Base-by-base conservation (phyloP, 192 early-diverging fungal genomes). In the Allomyces macrogynus region DNA sequence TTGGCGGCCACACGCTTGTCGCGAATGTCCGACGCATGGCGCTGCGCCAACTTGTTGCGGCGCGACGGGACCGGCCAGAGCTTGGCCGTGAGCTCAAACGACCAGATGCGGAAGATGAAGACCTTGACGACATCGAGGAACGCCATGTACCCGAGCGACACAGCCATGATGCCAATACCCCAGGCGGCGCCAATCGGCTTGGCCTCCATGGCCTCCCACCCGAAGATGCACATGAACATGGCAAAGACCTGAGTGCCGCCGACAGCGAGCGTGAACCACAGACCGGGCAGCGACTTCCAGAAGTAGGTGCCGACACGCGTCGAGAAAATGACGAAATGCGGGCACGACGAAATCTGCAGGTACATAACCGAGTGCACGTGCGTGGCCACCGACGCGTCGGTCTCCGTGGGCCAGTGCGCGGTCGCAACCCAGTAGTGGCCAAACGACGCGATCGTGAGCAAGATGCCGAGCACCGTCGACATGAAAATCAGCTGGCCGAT, bases 321-420 rank as follows among this genome's bases (percentile, higher is more conserved):
- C 16, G 90, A 92, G 76, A 95, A 95, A 67, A 95, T 95, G 32
- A 92, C 89, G 74, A 95, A 95, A 74, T 95, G 92, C 49, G 89
- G 89, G 64, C 80, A 83, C 18, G 88, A 90, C 20, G 90, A 92
- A 65, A 95, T 89, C 66, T 95, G 85, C 44, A 95, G 81, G 74
- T 95, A 93, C 82, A 95, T 93, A 72, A 92, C 88, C 26, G 93
- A 87, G 69, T 92, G 82, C 44, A 93, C 75, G 14, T 74, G 43
- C 70, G 65, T 81, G 23, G 76, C 61, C 66, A 81, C 76, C 22
- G 75, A 77, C 32, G 3, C 32, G 4, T 7, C 32, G 32, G 32
- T 40, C 32, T 40, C 32, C 3, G 3, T 8, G 32, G 32, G 32
- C 32, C 32, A 40, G 0, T 40, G 4, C 63, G 87, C 78, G 32